A percentile compares a stretch with the other conserved stretches of the same genome.
phyloP scores from a whole-genome alignment of 306 rosid genomes.

The Crotalaria pallida region DNA sequence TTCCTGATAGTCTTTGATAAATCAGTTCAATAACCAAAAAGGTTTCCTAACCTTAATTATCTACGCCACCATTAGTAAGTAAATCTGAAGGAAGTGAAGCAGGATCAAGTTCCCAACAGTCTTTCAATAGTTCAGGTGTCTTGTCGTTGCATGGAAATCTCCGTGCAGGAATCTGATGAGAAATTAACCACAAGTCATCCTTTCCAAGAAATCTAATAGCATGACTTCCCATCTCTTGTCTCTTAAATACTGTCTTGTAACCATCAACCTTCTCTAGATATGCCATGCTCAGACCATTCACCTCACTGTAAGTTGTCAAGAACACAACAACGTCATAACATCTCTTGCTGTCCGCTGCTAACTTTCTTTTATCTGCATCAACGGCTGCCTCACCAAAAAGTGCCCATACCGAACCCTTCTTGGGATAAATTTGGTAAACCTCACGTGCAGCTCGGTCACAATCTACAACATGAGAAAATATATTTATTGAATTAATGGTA shows the following conservation, averaged over 20 bases:
- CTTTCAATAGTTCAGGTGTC: slow-evolving; percentile 49
- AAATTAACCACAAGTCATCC: slow-evolving; percentile 47
- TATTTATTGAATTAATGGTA: slow-evolving; percentile 45
- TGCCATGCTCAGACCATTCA: slow-evolving; percentile 70
- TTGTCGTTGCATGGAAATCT: slow-evolving; percentile 58
- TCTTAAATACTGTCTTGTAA: slow-evolving; percentile 74
- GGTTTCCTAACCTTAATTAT: slow-evolving; percentile 38
- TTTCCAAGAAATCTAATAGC: slow-evolving; percentile 62
- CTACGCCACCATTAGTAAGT: slow-evolving; percentile 35
- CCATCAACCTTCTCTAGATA: slow-evolving; percentile 89
- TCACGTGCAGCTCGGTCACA: slow-evolving; percentile 66
- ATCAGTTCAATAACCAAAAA: slow-evolving; percentile 36
- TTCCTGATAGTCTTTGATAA: slow-evolving; percentile 48
- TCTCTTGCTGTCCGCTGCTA: slow-evolving; percentile 29
- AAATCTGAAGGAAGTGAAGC: slow-evolving; percentile 86
- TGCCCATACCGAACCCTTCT: slow-evolving; percentile 94
- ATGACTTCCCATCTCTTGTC: slow-evolving; percentile 62
- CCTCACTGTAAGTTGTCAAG: slow-evolving; percentile 68
- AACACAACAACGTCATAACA: slow-evolving; percentile 61
- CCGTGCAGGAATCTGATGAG: slow-evolving; percentile 87
- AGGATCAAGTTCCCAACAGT: slow-evolving; percentile 96
- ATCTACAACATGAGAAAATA: slow-evolving; percentile 76
- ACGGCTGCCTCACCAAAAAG: slow-evolving; percentile 46
- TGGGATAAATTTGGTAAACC: slow-evolving; percentile 68
- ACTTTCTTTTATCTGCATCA: slow-evolving; percentile 34